Conservation (phyloP, 768 basidiomycete genomes). For the Auricularia heimuer region DNA sequence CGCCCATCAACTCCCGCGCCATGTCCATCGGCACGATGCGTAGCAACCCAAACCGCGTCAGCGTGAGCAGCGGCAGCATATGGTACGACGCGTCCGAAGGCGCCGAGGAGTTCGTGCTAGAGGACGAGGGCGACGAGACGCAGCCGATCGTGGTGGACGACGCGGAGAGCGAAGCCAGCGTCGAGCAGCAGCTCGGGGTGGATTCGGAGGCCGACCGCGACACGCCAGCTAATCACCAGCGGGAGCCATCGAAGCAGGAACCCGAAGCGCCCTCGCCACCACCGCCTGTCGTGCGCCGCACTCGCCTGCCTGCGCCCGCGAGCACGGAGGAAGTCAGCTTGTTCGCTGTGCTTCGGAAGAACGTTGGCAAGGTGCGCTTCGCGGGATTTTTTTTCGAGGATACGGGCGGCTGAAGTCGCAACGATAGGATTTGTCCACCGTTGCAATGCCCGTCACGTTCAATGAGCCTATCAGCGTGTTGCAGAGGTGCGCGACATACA, state of each 20-base stretch:
- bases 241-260: conserved; percentile 20
- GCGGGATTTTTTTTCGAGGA: conserved; percentile 2
- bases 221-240: neutral
- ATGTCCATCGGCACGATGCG: conserved; percentile 10
- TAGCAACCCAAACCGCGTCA: conserved; percentile 17
- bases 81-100: conserved; percentile 73
- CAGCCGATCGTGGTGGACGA: conserved; percentile 38
- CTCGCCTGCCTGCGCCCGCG: conserved; percentile 12
- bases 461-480: conserved; percentile 81
- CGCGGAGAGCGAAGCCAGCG: conserved; percentile 39
- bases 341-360: conserved; percentile 76
- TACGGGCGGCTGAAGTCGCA: conserved; percentile 2
- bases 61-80: conserved; percentile 34
- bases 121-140: conserved; percentile 31
- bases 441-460: conserved; percentile 80
- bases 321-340: conserved; percentile 70
- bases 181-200: conserved; percentile 8
- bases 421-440: conserved; percentile 65
- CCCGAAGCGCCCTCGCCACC: conserved; percentile 50
- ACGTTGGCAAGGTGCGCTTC: conserved; percentile 65
- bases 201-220: conserved; percentile 5
- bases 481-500: conserved; percentile 34
- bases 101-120: conserved; percentile 61
- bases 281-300: conserved; percentile 8
- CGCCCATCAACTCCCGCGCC: neutral